These are phyloP conservation scores for Madurella mycetomatis DNA, from an alignment of 2,329 filamentous ascomycete species.

Conservation along the genomic window DNA sequence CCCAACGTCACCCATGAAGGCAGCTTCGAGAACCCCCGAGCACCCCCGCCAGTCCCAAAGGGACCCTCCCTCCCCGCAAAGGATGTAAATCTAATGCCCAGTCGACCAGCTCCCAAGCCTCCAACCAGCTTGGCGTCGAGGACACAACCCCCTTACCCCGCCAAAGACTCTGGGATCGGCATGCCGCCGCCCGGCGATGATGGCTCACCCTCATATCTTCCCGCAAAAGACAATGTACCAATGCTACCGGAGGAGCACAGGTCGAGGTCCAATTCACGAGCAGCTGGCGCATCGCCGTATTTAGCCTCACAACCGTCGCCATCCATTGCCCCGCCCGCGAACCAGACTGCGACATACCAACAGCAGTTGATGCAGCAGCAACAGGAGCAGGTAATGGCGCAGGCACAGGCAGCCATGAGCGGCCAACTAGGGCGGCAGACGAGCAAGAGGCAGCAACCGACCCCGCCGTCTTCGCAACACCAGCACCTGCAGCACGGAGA, in stretches of 20 bases:
- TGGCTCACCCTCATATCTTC: slow-evolving; percentile 39
- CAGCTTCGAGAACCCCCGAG: slow-evolving; percentile 95
- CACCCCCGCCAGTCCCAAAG: slow-evolving; percentile 81
- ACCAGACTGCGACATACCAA: slow-evolving; percentile 50
- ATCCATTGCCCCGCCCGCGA: slow-evolving; percentile 29
- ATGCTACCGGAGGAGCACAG: slow-evolving; percentile 64
- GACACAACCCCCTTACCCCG: slow-evolving; percentile 50
- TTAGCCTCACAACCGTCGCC: slow-evolving; percentile 42
- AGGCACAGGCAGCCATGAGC: slow-evolving; percentile 72
- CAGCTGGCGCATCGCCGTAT: slow-evolving; percentile 50
- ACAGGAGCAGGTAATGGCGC: slow-evolving; percentile 77
- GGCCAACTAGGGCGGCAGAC: slow-evolving; percentile 67
- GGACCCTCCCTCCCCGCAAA: slow-evolving; percentile 46
- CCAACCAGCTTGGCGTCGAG: slow-evolving; percentile 61
- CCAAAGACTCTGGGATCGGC: slow-evolving; percentile 61
- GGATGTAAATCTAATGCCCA: slow-evolving; percentile 66
- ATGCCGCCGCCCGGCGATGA: slow-evolving; percentile 58
- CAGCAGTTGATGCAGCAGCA: slow-evolving; percentile 71
- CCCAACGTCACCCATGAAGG: slow-evolving; percentile 79
- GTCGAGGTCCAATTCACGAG: slow-evolving; percentile 64
- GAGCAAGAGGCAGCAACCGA: slow-evolving; percentile 62
- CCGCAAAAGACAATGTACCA: slow-evolving; percentile 51
- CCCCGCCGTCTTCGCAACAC: slow-evolving; percentile 51
- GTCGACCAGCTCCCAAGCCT: slow-evolving; percentile 82
- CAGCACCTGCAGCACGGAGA: slow-evolving; percentile 35